These are phyloP conservation scores for Cladosporium sphaerospermum DNA, from an alignment of 2,329 filamentous ascomycete species.

Conservation along the genomic window DNA sequence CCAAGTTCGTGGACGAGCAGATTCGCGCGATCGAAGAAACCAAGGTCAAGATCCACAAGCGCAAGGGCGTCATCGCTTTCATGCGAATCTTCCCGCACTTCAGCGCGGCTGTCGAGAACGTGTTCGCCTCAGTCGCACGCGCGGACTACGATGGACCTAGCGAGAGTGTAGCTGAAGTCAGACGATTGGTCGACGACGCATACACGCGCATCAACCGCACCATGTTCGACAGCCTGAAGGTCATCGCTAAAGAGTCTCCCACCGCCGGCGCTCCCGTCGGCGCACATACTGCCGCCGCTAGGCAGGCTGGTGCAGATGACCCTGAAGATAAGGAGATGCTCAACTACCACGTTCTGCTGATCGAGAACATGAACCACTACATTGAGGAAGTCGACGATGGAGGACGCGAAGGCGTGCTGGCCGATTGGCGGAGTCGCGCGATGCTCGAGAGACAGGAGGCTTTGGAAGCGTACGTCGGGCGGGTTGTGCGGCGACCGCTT, in stretches of 20 bases:
- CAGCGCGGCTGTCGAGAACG: constrained; percentile 74
- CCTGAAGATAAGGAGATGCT: constrained; percentile 92
- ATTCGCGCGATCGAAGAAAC: constrained; percentile 94
- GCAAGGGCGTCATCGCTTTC: constrained; percentile 92
- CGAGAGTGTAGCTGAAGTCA: constrained; percentile 54
- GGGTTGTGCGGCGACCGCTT: constrained; percentile 80
- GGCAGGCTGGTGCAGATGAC: constrained; percentile 42
- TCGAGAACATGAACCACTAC: constrained; percentile 99
- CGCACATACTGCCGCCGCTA: constrained; percentile 31
- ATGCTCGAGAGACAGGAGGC: constrained; percentile 76
- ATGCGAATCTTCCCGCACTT: constrained; percentile 91
- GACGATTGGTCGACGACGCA: constrained; percentile 74
- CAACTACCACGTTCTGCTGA: constrained; percentile 94
- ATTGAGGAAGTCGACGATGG: constrained; percentile 76
- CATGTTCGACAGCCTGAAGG: constrained; percentile 96
- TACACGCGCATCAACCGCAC: constrained; percentile 85
- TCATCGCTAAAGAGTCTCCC: constrained; percentile 72
- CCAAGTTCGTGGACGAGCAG: constrained; percentile 88
- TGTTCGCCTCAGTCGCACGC: constrained; percentile 51
- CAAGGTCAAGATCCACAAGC: constrained; percentile 98
- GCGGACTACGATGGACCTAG: constrained; percentile 42
- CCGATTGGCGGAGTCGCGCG: constrained; percentile 76
- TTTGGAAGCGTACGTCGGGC: constrained; percentile 76
- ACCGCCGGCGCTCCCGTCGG: constrained; percentile 47
- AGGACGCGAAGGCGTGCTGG: constrained; percentile 62